These are phyloP conservation scores for Gastrodia elata DNA, from an alignment of 106 monocot genomes.

Conservation along the genomic window DNA sequence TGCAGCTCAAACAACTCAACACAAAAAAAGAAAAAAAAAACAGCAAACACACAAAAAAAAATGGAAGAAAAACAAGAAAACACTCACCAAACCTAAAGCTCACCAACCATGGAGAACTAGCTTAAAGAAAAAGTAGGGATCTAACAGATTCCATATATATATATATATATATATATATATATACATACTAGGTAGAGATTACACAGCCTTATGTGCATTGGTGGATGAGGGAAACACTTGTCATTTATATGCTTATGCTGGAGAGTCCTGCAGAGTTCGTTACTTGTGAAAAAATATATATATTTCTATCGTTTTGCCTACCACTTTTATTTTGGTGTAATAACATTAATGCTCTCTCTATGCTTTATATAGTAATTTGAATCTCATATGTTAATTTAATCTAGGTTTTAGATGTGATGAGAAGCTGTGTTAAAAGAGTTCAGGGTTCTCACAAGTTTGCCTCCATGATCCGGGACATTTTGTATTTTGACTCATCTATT, in stretches of 20 bases:
- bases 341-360: background rate
- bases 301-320: background rate
- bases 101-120: too few species aligned
- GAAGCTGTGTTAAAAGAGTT: slow-evolving; percentile 37
- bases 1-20: too few species aligned
- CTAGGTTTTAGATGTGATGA: slow-evolving; percentile 70
- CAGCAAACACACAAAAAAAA: too few species aligned
- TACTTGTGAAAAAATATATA: background rate
- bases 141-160: too few species aligned
- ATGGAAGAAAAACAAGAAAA: too few species aligned
- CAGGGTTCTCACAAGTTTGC: slow-evolving; percentile 22
- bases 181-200: background rate
- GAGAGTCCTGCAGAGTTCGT: background rate
- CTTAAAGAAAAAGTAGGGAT: too few species aligned
- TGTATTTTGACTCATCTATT: slow-evolving; percentile 65
- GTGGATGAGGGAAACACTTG: background rate
- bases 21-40: too few species aligned
- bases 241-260: background rate
- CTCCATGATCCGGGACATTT: slow-evolving; percentile 39
- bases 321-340: background rate
- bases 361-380: background rate
- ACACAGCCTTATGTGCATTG: background rate
- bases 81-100: too few species aligned
- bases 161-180: too few species aligned
- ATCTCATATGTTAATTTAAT: background rate